These are phyloP conservation scores for Isochrysis galbana DNA, from an alignment of 78 protist genomes.

Conservation along the genomic window DNA sequence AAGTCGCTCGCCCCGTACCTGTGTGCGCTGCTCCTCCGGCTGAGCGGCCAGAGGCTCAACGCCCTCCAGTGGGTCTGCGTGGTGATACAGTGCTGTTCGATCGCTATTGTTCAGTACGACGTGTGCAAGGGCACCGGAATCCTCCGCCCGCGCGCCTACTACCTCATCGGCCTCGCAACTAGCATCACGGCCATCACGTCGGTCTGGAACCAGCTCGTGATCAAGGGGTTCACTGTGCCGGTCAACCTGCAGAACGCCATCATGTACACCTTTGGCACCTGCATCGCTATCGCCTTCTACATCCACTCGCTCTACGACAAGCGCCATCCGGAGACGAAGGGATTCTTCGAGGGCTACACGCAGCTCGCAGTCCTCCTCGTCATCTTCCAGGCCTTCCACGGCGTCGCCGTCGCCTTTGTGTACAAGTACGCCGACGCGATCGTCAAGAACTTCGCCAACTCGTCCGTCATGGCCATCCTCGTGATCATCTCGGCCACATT, in stretches of 20 bases:
- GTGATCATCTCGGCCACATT: neutral
- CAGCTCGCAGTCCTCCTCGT: neutral
- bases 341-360: constrained; percentile 30
- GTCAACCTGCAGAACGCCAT: constrained; percentile 7
- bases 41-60: neutral
- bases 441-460: constrained; percentile 33
- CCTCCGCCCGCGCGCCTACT: neutral
- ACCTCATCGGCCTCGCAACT: neutral
- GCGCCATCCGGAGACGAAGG: neutral
- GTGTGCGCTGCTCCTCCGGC: neutral
- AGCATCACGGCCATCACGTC: neutral
- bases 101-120: constrained; percentile 11
- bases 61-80: constrained; percentile 3
- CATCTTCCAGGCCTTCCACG: constrained; percentile 6
- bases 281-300: neutral
- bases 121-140: neutral
- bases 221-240: constrained; percentile 3
- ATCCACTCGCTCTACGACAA: neutral
- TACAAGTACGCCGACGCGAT: constrained; percentile 41
- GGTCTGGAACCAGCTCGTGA: neutral
- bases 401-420: constrained; percentile 21
- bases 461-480: constrained; percentile 20
- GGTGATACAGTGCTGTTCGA: neutral
- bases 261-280: neutral
- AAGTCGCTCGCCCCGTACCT: neutral